phyloP scores from a whole-genome alignment of 257 asterid species.

The Paulownia fortunei region DNA sequence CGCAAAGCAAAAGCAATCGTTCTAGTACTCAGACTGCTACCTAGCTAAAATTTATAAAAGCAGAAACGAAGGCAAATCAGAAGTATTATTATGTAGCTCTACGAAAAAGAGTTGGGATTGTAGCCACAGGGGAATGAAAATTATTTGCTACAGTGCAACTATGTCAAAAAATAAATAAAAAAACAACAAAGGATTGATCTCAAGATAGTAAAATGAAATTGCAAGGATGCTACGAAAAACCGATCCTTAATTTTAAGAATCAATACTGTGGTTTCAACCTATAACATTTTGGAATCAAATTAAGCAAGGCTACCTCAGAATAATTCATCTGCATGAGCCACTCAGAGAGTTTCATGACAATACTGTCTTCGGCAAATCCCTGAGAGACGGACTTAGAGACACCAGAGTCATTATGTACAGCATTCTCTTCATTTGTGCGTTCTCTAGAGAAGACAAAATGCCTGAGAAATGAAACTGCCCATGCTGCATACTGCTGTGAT shows the following conservation, averaged over 20 bases:
- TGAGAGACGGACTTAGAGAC: conserved; percentile 55
- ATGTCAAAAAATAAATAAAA: background rate
- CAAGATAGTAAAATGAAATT: background rate
- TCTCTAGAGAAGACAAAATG: conserved; percentile 63
- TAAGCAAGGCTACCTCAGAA: conserved; percentile 60
- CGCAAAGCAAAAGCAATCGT: conserved; percentile 60
- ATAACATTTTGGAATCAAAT: conserved; percentile 20
- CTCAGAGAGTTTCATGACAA: conserved; percentile 75
- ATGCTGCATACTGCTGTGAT: conserved; percentile 80
- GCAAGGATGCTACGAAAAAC: conserved; percentile 5
- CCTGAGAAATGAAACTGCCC: conserved; percentile 89
- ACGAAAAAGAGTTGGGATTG: background rate
- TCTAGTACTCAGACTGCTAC: conserved; percentile 46
- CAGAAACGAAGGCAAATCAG: conserved; percentile 28
- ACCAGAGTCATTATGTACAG: conserved; percentile 46
- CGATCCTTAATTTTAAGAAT: background rate
- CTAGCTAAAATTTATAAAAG: conserved; percentile 54
- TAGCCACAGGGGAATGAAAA: background rate
- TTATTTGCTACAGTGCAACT: background rate
- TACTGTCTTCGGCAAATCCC: conserved; percentile 70
- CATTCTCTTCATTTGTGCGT: conserved; percentile 46
- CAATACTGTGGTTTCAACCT: conserved; percentile 2
- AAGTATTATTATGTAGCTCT: background rate
- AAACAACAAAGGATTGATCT: background rate
- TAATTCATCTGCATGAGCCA: conserved; percentile 78